Evolutionary conservation across 164 flowering plant species (phyloP).

Genomic region (Aristolochia californica): DNA sequence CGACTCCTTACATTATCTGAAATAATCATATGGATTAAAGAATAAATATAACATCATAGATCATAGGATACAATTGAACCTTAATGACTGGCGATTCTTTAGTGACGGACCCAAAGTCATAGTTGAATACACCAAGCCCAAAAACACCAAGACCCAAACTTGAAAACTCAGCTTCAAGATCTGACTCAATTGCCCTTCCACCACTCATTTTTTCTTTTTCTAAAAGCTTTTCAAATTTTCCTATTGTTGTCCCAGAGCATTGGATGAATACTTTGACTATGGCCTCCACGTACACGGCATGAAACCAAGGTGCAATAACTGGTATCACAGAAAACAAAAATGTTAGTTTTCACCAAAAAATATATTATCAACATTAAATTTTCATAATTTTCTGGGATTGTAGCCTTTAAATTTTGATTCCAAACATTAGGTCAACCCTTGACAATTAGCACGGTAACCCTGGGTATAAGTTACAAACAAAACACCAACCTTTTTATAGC

Average conservation of each 20-base stretch:
- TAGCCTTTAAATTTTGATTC: too few relatives aligned
- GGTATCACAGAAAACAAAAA: slow-evolving; percentile 15
- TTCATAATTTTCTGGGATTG: background rate
- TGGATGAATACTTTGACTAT: slow-evolving; percentile 64
- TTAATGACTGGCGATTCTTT: slow-evolving; percentile 96
- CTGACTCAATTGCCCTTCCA: slow-evolving; percentile 45
- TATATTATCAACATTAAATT: too few relatives aligned
- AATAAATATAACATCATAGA: background rate
- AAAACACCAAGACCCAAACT: slow-evolving; percentile 94
- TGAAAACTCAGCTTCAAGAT: slow-evolving; percentile 97
- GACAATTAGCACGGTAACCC: too few relatives aligned
- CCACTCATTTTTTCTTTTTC: slow-evolving; percentile 21
- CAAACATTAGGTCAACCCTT: too few relatives aligned
- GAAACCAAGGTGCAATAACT: slow-evolving; percentile 97
- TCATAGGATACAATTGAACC: slow-evolving; percentile 23
- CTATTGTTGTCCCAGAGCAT: slow-evolving; percentile 60
- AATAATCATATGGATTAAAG: background rate
- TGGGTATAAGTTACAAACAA: too few relatives aligned
- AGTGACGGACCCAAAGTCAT: slow-evolving; percentile 90
- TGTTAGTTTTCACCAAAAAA: too few relatives aligned
- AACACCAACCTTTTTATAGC: too few relatives aligned
- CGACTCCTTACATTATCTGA: background rate
- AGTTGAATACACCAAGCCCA: slow-evolving; percentile 90
- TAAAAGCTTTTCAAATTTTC: slow-evolving; percentile 57
- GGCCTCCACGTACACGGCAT: slow-evolving; percentile 77